Evolutionary conservation across 2,329 filamentous ascomycete genomes (phyloP), one percentile per base, ranked within the genome.

Genomic region (Cladophialophora exuberans): DNA sequence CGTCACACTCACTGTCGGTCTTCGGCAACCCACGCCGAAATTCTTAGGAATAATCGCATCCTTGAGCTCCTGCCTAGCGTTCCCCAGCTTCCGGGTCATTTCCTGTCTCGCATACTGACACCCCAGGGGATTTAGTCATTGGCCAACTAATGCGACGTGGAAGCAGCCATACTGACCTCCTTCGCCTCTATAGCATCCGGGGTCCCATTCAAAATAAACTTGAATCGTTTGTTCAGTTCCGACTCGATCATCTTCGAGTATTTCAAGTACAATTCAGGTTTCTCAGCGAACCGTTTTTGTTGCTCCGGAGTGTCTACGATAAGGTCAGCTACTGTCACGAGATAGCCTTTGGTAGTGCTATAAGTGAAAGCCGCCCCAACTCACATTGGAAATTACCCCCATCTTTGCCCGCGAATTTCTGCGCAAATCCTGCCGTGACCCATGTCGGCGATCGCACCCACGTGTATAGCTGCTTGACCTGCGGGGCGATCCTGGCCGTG

Each of bases 401-500:
- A 13, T 35, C 30, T 4, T 31, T 38, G 6, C 42, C 52, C 5
- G 59, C 59, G 35, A 50, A 56, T 6, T 35, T 55, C 20, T 44
- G 51, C 6, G 54, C 59, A 48, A 60, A 62, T 9, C 52, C 56
- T 10, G 56, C 53, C 4, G 59, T 57, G 17, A 64, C 52, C 62
- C 62, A 64, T 17, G 55, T 61, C 0, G 56, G 57, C 10, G 42
- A 53, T 15, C 60, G 51, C 20, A 56, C 44, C 9, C 45, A 42
- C 1, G 38, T 30, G 74, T 67, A 68, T 1, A 62, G 20, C 46
- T 62, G 59, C 10, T 58, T 38, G 4, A 65, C 62, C 39, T 64
- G 35, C 9, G 71, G 67, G 59, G 77, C 74, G 38, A 81, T 77
- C 5, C 68, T 69, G 2, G 78, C 76, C 2, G 80, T 72, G 4